Conservation (phyloP, 108 stramenopile species). For the Chaetoceros muelleri region DNA sequence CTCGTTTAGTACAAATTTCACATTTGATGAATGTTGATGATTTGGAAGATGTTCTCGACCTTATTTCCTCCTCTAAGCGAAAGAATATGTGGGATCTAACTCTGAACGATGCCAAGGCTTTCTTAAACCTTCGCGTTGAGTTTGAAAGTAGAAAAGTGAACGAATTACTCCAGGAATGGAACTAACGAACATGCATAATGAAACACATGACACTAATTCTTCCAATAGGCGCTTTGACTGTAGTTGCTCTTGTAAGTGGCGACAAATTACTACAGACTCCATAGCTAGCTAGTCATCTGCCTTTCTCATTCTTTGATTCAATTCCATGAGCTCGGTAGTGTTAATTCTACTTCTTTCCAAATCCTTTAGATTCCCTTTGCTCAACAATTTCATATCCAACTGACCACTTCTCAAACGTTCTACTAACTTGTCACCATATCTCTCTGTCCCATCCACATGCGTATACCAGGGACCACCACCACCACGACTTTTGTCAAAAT, state of each 20-base stretch:
- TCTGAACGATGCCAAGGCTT: slow-evolving; percentile 64
- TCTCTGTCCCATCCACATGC: neutral
- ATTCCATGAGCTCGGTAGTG: too few species aligned
- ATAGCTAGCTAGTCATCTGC: too few species aligned
- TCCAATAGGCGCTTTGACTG: too few species aligned
- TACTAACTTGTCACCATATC: neutral
- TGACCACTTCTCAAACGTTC: neutral
- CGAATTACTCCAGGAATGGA: slow-evolving; percentile 27
- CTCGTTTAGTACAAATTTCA: slow-evolving; percentile 66
- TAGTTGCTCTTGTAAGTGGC: too few species aligned
- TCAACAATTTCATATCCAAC: too few species aligned
- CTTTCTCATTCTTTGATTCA: too few species aligned
- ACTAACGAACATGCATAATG: neutral
- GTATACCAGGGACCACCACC: too few species aligned
- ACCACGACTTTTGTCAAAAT: neutral
- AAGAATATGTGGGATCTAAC: slow-evolving; percentile 80
- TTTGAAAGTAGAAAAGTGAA: slow-evolving; percentile 63
- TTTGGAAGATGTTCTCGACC: slow-evolving; percentile 73
- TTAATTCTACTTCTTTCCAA: too few species aligned
- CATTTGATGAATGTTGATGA: slow-evolving; percentile 73
- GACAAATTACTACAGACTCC: too few species aligned
- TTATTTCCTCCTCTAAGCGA: slow-evolving; percentile 61
- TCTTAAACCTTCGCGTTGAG: slow-evolving; percentile 56
- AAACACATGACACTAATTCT: too few species aligned
- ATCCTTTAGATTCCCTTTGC: too few species aligned